Conservation (phyloP, 1,284 basidiomycete species). For the Laetiporus sulphureus region DNA sequence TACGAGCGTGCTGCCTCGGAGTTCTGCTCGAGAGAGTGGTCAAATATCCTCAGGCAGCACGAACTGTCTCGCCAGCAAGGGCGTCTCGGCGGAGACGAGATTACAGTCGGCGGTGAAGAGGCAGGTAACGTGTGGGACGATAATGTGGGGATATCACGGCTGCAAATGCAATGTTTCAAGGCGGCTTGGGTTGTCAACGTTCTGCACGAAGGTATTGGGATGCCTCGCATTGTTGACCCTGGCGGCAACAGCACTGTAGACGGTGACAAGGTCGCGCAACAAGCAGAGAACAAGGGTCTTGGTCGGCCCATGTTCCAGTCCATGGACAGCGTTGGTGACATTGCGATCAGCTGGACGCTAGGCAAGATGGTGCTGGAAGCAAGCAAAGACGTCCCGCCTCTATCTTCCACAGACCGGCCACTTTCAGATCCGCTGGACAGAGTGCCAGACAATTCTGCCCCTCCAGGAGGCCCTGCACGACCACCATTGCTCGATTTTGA, state of each 20-base stretch:
- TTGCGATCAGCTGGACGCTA: constrained; percentile 95
- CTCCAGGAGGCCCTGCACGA: constrained; percentile 53
- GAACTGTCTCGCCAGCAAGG: constrained; percentile 44
- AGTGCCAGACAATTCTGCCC: constrained; percentile 40
- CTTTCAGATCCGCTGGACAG: constrained; percentile 66
- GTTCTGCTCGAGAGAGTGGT: constrained; percentile 84
- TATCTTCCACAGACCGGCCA: constrained; percentile 40
- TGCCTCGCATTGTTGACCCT: constrained; percentile 86
- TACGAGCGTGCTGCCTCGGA: constrained; percentile 89
- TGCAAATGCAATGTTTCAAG: constrained; percentile 99
- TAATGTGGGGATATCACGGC: constrained; percentile 72
- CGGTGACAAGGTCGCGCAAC: constrained; percentile 60
- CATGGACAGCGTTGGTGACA: constrained; percentile 85
- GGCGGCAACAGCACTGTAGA: constrained; percentile 65
- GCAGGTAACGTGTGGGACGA: constrained; percentile 67
- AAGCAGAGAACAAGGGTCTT: constrained; percentile 78
- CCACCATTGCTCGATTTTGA: constrained; percentile 55
- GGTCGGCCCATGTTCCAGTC: constrained; percentile 83
- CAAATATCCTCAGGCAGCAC: constrained; percentile 65
- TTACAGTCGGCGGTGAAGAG: constrained; percentile 52
- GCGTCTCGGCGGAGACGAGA: constrained; percentile 51
- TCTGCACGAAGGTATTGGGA: constrained; percentile 91
- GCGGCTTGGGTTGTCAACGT: constrained; percentile 98
- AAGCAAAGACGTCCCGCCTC: constrained; percentile 69
- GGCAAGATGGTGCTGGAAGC: constrained; percentile 99